phyloP scores from a whole-genome alignment of 148 eudicot species.

The Heliamphora exappendiculata region DNA sequence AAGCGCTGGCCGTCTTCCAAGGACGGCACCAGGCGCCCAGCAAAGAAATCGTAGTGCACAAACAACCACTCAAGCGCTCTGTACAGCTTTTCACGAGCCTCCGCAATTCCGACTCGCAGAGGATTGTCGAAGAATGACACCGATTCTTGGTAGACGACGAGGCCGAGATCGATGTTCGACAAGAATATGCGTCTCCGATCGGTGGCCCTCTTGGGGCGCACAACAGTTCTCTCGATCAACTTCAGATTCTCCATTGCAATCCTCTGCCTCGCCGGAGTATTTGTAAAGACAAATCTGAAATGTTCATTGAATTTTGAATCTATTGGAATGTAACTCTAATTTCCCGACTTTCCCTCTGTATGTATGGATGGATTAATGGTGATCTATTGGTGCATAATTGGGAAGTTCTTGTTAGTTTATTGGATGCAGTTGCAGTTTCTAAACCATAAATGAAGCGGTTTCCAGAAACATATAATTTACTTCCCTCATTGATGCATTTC shows the following conservation, averaged over 20 bases:
- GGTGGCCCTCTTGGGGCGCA: conserved; percentile 8
- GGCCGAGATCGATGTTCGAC: conserved; percentile 22
- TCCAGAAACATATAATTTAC: too few relatives aligned
- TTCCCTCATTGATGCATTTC: too few relatives aligned
- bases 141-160: conserved; percentile 18
- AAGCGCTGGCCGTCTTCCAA: conserved; percentile 10
- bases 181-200: conserved; percentile 11
- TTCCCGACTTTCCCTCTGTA: too few relatives aligned
- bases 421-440: too few relatives aligned
- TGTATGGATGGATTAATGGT: too few relatives aligned
- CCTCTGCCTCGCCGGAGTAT: too few relatives aligned
- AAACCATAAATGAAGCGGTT: too few relatives aligned
- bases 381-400: too few relatives aligned
- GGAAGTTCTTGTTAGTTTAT: too few relatives aligned
- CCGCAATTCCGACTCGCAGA: background rate
- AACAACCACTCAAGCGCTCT: conserved; percentile 12
- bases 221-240: conserved; percentile 10
- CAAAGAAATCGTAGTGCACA: conserved; percentile 20
- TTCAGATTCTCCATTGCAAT: conserved; percentile 8
- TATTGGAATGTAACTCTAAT: too few relatives aligned
- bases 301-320: too few relatives aligned
- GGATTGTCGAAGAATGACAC: conserved; percentile 23
- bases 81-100: conserved; percentile 10
- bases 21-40: conserved; percentile 19
- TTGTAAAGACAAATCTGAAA: too few relatives aligned